Base-by-base conservation (phyloP, 2,329 filamentous ascomycete species). In the Falciphora oryzae region DNA sequence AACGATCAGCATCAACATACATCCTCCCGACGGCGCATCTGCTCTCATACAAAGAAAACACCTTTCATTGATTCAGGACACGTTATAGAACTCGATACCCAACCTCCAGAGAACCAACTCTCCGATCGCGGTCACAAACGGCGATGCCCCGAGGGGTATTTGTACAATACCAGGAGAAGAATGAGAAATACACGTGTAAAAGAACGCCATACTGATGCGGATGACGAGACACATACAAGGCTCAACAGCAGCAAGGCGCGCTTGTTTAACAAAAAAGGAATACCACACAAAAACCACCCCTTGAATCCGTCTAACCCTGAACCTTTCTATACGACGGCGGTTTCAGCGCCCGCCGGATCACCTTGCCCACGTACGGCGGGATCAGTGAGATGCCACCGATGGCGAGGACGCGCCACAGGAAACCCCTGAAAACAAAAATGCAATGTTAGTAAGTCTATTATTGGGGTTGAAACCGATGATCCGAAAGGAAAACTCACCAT, bases 261-360 rank as follows among this genome's bases (percentile, higher is more conserved):
- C 44, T 53, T 53, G 18, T 53, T n/a, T 22, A 50, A 50, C 57
- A 61, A 64, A 61, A 64, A 35, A 32, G 35, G 53, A 53, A 44
- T 57, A 38, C 59, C 50, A 66, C 35, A 62, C 1, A 56, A 64
- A 31, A 53, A 29, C 44, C 44, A n/a, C 44, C 18, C 44, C 62
- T 64, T 50, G 65, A 56, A 27, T 59, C 29, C 35, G 63, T 32
- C 50, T 31, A 61, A 59, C 84, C 89, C 77, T 90, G 89, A 61
- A 99, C 93, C 80, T 99, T 99, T 72, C 95, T 85, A 79, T 97
- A 98, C 73, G 91, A 96, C 27, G 93, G 93, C 67, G 95, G 95
- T 78, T 90, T 93, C 82, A 96, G 89, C 66, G 88, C 92, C 73
- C 92, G 84, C 71, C 90, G 84, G 69, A 97, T 90, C 66, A 96